Base-by-base conservation (phyloP, 2,329 filamentous ascomycete species). In the Decorospora gaudefroyi region DNA sequence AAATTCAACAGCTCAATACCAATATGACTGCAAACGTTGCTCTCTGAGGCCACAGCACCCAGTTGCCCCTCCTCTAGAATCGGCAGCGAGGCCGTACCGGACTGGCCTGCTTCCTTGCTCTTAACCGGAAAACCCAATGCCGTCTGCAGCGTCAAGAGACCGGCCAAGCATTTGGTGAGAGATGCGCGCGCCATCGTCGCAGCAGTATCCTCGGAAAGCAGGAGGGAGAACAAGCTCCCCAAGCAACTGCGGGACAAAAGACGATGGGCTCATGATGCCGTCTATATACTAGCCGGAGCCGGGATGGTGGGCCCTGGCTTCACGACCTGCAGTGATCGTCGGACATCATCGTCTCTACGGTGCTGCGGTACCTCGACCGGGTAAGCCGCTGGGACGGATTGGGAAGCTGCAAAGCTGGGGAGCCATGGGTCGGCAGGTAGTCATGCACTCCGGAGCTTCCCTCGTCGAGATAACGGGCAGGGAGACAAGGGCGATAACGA, bases 21-120 rank as follows among this genome's bases (percentile, higher is more conserved):
- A 32, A 78, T 74, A n/a, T 68, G 58, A 49, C 68, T 74, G 59
- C 75, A 77, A 33, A 74, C 67, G 1, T 68, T 61, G 43, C 59
- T 70, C 55, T 77, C 74, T 1, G 72, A 75, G 4, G 76, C 74
- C 12, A 78, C 74, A 28, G 73, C 76, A 18, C 76, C 76, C 27
- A 72, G 44, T 17, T 68, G 53, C 1, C 58, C 63, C 15, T 51
- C 38, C 34, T 53, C 43, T 21, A 65, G 30, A 18, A 44, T 37
- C 13, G 57, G 53, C 13, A 40, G 38, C 16, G 53, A 42, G 30
- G 49, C 37, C 43, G 46, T 42, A 45, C 6, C n/a, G 2, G 32
- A 19, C 11, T 53, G 46, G 29, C 41, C 45, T 27, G 34, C 37
- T 8, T 36, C 17, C 9, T 19, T 19, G 12, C 30, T 55, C 29